These are phyloP conservation scores for Citrus hindsii DNA, from an alignment of 345 rosid species.

Conservation along the genomic window DNA sequence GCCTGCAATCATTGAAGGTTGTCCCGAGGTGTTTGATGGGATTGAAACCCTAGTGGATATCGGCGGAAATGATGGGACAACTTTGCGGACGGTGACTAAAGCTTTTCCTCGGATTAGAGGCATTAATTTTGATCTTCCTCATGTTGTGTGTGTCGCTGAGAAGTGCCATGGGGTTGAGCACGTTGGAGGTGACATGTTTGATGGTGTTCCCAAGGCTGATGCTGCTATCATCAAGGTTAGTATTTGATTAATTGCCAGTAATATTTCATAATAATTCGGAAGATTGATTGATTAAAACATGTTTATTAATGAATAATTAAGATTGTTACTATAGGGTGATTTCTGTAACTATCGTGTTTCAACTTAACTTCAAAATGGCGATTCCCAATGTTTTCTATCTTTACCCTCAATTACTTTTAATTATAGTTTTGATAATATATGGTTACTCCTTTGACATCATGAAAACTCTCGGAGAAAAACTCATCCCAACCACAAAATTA, in stretches of 20 bases:
- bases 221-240: constrained; percentile 58
- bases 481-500: no score
- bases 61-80: constrained; percentile 69
- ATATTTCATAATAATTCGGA: background rate
- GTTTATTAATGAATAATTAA: no score
- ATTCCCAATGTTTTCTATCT: no score
- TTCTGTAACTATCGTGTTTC: background rate
- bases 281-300: background rate
- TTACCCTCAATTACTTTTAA: no score
- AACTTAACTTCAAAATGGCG: background rate
- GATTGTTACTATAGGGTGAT: background rate
- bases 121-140: constrained; percentile 75
- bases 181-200: constrained; percentile 73
- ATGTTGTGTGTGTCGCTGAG: constrained; percentile 45
- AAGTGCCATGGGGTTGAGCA: constrained; percentile 42
- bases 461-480: no score
- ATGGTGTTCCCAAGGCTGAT: constrained; percentile 51
- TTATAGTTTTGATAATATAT: no score
- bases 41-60: constrained; percentile 59
- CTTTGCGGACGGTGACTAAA: constrained; percentile 42
- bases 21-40: constrained; percentile 55
- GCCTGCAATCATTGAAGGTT: constrained; percentile 29
- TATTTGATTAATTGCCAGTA: background rate
- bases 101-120: constrained; percentile 60
- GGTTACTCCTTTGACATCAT: background rate